Base-by-base conservation (phyloP, 2,329 filamentous ascomycete genomes). In the Diaporthe longicolla region DNA sequence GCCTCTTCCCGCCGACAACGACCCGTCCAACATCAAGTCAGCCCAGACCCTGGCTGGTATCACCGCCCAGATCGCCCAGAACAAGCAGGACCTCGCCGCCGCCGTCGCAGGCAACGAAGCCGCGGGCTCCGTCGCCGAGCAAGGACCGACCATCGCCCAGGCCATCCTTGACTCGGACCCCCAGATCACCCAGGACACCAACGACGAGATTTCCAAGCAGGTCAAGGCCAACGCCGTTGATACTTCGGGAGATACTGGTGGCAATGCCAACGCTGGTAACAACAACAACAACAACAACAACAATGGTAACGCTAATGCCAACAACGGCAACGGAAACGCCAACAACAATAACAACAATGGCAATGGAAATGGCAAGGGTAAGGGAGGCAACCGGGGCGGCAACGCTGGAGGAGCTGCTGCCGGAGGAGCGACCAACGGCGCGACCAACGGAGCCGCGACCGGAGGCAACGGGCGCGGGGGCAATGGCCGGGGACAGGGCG, bases 1-100 rank as follows among this genome's bases (percentile, higher is more conserved):
- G 0, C 74, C 83, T 45, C 83, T 79, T 54, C 50, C 74, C 5
- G 72, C 21, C 4, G 78, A 78, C 71, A 88, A 88, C 80, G 81
- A 79, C 0, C 80, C 85, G 2, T 79, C 81, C 72, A 82, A 79
- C 57, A 86, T 90, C 77, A 73, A 78, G 9, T 89, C 88, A 1
- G 79, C 79, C 0, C 82, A 87, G 75, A 84, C 81, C 1, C 80
- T 88, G 7, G 79, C 85, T 1, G 84, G 79, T 21, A 82, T 90
- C 55, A 77, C 82, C 1, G 82, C 80, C 2, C 88, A 90, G 79
- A 83, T 90, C 26, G 80, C 83, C 66, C 79, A 86, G 76, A 88
- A 90, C 79, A 80, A 87, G 70, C 80, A 83, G 48, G 87, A 90
- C 75, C 84, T 90, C 17, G 80, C 83, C 9, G 85, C 78, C n/a